Percentiles rank a stretch among this genome's conserved stretches.
Conservation (phyloP, 108 stramenopile genomes). For the Skeletonema grethae region DNA sequence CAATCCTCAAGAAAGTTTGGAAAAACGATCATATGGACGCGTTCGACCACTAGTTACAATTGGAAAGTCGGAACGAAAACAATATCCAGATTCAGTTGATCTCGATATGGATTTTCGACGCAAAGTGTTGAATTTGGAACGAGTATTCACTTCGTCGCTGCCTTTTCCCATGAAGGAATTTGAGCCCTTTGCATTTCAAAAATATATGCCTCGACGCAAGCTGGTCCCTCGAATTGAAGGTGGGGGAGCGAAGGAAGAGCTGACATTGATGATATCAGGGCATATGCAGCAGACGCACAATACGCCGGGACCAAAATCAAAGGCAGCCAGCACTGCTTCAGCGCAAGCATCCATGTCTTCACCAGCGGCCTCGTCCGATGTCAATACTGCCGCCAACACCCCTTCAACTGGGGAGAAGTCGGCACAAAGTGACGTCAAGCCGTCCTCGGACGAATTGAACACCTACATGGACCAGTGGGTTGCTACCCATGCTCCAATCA, state of each 20-base stretch:
- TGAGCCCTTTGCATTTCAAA: constrained; percentile 36
- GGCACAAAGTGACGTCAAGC: not conserved
- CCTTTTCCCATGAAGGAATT: constrained; percentile 27
- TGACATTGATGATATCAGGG: constrained; percentile 50
- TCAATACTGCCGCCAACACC: not conserved
- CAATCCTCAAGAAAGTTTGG: constrained; percentile 33
- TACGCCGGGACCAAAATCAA: constrained; percentile 10
- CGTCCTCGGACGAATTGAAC: not conserved
- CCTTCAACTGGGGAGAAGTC: not conserved
- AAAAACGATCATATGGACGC: constrained; percentile 32
- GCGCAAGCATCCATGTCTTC: not conserved
- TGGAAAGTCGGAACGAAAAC: constrained; percentile 26
- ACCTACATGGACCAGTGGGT: constrained; percentile 9
- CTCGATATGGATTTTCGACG: constrained; percentile 23
- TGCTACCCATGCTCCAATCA: not conserved
- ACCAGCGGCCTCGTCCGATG: not conserved
- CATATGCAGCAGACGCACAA: constrained; percentile 36
- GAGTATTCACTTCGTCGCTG: constrained; percentile 37
- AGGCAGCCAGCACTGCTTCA: not conserved
- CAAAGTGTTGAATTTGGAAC: constrained; percentile 46
- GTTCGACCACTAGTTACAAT: constrained; percentile 30
- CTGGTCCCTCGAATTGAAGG: constrained; percentile 43
- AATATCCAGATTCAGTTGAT: constrained; percentile 47
- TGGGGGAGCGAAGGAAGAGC: constrained; percentile 36
- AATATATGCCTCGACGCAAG: constrained; percentile 38